Conservation (phyloP, 441 rosid species). For the Brassica hybrid region DNA sequence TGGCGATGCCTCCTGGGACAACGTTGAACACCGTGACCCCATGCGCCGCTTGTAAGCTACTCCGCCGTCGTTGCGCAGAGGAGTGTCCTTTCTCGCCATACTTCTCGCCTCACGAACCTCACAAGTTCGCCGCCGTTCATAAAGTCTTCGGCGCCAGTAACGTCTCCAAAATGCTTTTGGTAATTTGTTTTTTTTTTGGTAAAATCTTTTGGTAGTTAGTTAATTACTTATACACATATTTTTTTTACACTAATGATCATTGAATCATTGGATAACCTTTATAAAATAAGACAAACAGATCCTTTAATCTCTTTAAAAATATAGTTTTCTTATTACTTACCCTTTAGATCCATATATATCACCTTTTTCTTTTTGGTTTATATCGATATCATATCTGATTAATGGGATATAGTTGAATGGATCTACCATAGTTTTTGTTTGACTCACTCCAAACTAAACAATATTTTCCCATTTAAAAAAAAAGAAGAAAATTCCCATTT, state of each 20-base stretch:
- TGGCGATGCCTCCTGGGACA: constrained; percentile 51
- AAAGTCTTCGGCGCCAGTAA: constrained; percentile 85
- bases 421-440: constrained; percentile 32
- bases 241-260: not conserved
- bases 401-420: constrained; percentile 16
- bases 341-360: constrained; percentile 3
- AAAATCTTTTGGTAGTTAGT: too few relatives aligned
- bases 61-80: constrained; percentile 79
- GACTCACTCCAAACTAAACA: constrained; percentile 20
- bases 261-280: not conserved
- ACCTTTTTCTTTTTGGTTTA: not conserved
- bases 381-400: constrained; percentile 8
- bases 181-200: too few relatives aligned
- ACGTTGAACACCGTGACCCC: constrained; percentile 71
- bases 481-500: not conserved
- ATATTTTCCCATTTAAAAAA: not conserved
- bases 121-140: constrained; percentile 84
- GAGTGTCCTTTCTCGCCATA: constrained; percentile 84
- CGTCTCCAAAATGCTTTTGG: constrained; percentile 70
- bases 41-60: constrained; percentile 83
- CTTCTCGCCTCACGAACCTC: constrained; percentile 84
- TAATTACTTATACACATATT: not conserved
- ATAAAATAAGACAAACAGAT: not conserved
- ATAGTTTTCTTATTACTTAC: constrained; percentile 9
- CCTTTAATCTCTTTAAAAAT: not conserved